phyloP scores from a whole-genome alignment of 257 asterid species.

The Gentiana dahurica region DNA sequence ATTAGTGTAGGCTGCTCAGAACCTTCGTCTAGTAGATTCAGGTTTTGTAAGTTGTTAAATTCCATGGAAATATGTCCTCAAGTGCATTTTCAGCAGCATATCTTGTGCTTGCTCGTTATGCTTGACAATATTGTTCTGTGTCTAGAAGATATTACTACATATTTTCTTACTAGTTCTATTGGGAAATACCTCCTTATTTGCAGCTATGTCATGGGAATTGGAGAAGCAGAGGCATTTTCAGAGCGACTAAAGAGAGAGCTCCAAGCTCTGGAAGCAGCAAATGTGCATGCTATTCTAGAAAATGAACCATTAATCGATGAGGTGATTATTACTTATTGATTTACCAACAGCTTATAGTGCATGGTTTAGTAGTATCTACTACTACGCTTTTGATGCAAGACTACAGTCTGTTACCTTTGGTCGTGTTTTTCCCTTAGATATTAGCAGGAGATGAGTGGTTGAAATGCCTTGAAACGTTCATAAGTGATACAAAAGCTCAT shows the following conservation, averaged over 20 bases:
- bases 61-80: too few species aligned
- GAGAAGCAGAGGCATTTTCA: slow-evolving; percentile 98
- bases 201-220: slow-evolving; percentile 98
- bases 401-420: too few species aligned
- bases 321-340: slow-evolving; percentile 27
- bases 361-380: background rate
- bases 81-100: too few species aligned
- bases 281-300: slow-evolving; percentile 96
- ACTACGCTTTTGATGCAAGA: background rate
- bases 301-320: slow-evolving; percentile 73
- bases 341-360: background rate
- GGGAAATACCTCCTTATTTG: slow-evolving; percentile 10
- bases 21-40: too few species aligned
- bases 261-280: slow-evolving; percentile 99
- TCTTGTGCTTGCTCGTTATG: too few species aligned
- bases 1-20: too few species aligned
- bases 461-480: too few species aligned
- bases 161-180: background rate
- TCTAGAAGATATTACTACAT: background rate
- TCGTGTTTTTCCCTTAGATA: too few species aligned
- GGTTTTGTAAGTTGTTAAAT: too few species aligned
- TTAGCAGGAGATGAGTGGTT: too few species aligned
- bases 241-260: slow-evolving; percentile 95
- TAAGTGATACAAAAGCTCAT: too few species aligned
- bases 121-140: too few species aligned